A percentile compares a stretch with the other conserved stretches of the same genome.
Evolutionary conservation across 495 filamentous ascomycete genomes (phyloP).

Genomic region (Xylaria telfairii): DNA sequence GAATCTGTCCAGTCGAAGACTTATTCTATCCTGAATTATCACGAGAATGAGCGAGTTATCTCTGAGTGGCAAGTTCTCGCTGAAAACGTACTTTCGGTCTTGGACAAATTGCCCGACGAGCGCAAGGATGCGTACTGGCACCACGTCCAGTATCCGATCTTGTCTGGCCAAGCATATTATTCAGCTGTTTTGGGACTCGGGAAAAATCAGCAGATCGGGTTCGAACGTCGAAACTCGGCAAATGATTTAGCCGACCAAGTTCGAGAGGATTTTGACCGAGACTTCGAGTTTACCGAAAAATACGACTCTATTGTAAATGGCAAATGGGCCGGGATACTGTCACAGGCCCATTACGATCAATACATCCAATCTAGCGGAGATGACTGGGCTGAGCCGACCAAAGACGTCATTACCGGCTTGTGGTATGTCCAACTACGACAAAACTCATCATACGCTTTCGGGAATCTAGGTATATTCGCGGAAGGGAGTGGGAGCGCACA

Average conservation of each 20-base stretch:
- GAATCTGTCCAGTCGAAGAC: constrained; percentile 61
- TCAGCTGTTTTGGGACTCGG: constrained; percentile 13
- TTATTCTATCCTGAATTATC: constrained; percentile 65
- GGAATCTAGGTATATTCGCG: constrained; percentile 64
- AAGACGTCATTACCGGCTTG: constrained; percentile 58
- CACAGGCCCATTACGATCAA: constrained; percentile 45
- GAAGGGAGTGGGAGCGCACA: constrained; percentile 59
- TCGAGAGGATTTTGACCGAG: constrained; percentile 58
- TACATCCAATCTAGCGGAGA: constrained; percentile 36
- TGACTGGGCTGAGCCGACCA: constrained; percentile 61
- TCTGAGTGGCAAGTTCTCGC: constrained; percentile 60
- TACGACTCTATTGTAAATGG: constrained; percentile 64
- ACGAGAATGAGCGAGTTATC: constrained; percentile 65
- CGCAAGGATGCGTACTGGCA: constrained; percentile 64
- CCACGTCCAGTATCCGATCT: constrained; percentile 65
- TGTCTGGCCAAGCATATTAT: constrained; percentile 51
- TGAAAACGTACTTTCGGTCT: constrained; percentile 53
- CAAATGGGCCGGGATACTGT: constrained; percentile 70
- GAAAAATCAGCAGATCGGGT: constrained; percentile 22
- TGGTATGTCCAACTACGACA: constrained; percentile 51
- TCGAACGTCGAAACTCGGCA: constrained; percentile 63
- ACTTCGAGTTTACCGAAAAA: constrained; percentile 59
- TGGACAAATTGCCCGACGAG: constrained; percentile 47
- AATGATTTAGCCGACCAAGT: constrained; percentile 60
- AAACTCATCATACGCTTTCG: constrained; percentile 56